Base-by-base conservation (phyloP, 768 basidiomycete genomes). In the Baorangia bicolor region DNA sequence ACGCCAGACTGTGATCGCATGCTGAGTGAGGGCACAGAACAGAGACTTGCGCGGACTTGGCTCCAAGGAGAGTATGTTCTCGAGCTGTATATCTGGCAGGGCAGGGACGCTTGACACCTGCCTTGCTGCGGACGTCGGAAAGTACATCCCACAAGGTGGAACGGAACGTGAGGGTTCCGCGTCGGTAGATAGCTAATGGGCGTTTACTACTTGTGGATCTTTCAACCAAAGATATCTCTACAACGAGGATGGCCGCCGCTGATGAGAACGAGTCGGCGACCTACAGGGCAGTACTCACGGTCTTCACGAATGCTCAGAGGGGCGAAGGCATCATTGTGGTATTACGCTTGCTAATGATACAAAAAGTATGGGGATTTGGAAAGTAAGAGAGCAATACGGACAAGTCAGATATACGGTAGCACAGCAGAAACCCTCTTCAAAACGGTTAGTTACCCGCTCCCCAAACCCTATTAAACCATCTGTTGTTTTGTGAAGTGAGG, bases 91-190 rank as follows among this genome's bases (percentile, higher is more conserved):
- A 58, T 87, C 82, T 28, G 88, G 85, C 33, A 90, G 74, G n/a
- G 83, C 78, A 34, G 90, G 89, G 21, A 79, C 78, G 18, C 84
- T 83, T 18, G 86, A 85, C 39, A 93, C 78, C 66, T 85, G 88
- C 64, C 82, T 77, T 28, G 91, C 88, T 40, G 88, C 84, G 34
- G 87, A 84, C 25, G 88, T 92, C 55, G 90, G 91, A 72, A 93
- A 93, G 74, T 92, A 94, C 91, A 93, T 93, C 8, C 40, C 20
- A 23, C 49, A 27, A 49, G 30, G 37, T 47, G 23, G 41, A 45
- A 38, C 30, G 40, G 25, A 50, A 35, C 48, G 45, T 46, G 38
- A 31, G n/a, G 25, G 18, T 28, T 34, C 16, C 33, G 21, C 21
- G 40, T 33, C 5, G 9, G 20, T 23, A 18, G 28, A 34, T 21